Evolutionary conservation across 257 asterid species (phyloP).

Genomic region (Penstemon davidsonii): DNA sequence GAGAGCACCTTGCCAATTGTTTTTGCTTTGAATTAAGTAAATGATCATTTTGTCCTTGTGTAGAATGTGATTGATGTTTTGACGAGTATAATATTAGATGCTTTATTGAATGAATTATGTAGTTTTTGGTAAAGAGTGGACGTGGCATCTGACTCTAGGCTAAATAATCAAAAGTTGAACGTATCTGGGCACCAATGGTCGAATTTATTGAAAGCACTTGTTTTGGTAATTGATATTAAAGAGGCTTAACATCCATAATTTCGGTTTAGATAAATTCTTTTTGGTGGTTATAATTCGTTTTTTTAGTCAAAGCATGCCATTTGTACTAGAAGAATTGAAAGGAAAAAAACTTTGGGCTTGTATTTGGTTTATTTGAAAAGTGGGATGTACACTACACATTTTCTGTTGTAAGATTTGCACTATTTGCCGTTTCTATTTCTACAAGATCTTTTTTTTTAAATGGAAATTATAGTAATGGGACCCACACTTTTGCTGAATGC

Average conservation of each 20-base stretch:
- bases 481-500: constrained; percentile 9
- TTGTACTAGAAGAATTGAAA: background rate
- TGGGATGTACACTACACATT: background rate
- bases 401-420: constrained; percentile 9
- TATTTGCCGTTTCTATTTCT: constrained; percentile 20
- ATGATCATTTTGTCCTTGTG: background rate
- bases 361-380: background rate
- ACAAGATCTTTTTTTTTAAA: background rate
- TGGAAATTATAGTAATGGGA: constrained; percentile 25
- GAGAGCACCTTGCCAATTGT: constrained; percentile 9
- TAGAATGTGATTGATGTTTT: background rate
- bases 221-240: constrained; percentile 7
- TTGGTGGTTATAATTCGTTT: background rate
- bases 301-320: constrained; percentile 12
- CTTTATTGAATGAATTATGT: constrained; percentile 2
- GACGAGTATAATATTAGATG: too few relatives aligned
- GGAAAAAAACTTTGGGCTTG: background rate
- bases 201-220: background rate
- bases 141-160: background rate
- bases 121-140: constrained; percentile 6
- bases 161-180: constrained; percentile 2
- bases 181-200: constrained; percentile 7
- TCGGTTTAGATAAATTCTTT: background rate
- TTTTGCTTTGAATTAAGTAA: constrained; percentile 7
- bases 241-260: background rate